Percentiles rank a stretch among this genome's conserved stretches.
Conservation (phyloP, 441 rosid genomes). For the Pelargonium myrrhifolium region DNA sequence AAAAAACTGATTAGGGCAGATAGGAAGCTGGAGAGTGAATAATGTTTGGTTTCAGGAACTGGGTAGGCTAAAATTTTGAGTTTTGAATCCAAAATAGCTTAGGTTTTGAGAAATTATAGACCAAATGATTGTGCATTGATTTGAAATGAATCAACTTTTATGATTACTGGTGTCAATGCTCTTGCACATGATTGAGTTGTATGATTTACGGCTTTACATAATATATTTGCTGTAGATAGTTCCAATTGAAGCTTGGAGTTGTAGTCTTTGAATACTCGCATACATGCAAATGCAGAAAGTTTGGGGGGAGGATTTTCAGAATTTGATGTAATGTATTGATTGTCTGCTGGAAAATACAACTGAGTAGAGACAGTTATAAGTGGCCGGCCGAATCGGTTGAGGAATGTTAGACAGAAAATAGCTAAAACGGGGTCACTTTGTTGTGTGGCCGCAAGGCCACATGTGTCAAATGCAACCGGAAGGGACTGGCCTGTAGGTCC, state of each 20-base stretch:
- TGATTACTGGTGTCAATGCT: not conserved
- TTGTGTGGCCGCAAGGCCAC: slow-evolving; percentile 83
- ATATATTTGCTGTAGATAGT: not conserved
- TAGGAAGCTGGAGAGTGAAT: no score
- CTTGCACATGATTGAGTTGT: not conserved
- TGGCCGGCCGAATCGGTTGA: slow-evolving; percentile 16
- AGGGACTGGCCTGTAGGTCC: slow-evolving; percentile 47
- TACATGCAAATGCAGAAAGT: not conserved
- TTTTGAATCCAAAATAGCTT: not conserved
- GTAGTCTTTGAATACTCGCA: not conserved
- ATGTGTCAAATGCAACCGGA: slow-evolving; percentile 42
- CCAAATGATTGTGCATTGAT: not conserved
- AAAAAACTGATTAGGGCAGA: no score
- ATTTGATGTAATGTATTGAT: slow-evolving; percentile 2
- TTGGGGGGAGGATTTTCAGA: not conserved
- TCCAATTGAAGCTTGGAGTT: not conserved
- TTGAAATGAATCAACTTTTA: not conserved
- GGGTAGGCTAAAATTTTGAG: not conserved
- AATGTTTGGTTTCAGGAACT: not conserved
- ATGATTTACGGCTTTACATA: not conserved
- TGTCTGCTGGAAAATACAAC: not conserved
- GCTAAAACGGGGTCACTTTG: slow-evolving; percentile 67
- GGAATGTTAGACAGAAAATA: slow-evolving; percentile 31
- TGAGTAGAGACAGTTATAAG: not conserved
- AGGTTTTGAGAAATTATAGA: not conserved